Evolutionary conservation across 495 filamentous ascomycete genomes (phyloP), one percentile per base, ranked within the genome.

Genomic region (Amniculicola lignicola): DNA sequence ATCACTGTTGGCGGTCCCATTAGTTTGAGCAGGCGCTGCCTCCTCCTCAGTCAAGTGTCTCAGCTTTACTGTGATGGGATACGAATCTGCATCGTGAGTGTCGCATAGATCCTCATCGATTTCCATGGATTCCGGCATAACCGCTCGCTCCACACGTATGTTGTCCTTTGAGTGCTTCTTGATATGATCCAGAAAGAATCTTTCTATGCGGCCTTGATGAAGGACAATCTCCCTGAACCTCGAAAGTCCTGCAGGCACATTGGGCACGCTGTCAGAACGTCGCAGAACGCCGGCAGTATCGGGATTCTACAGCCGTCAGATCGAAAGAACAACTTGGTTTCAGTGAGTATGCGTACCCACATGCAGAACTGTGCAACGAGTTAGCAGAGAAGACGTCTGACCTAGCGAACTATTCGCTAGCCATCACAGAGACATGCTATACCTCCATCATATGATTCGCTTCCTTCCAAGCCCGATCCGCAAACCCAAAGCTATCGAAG

Each of bases 401-500:
- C n/a, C n/a, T n/a, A n/a, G n/a, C n/a, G n/a, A n/a, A n/a, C n/a
- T n/a, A n/a, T n/a, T n/a, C n/a, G n/a, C n/a, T n/a, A n/a, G n/a
- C n/a, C n/a, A n/a, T n/a, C n/a, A n/a, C n/a, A n/a, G n/a, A n/a
- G n/a, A n/a, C n/a, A n/a, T n/a, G n/a, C n/a, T 33, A 9, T n/a
- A 62, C 59, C 52, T 62, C 59, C 33, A 62, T 51, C 52, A 62
- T 75, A 51, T 80, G 74, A 62, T 81, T 77, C 7, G 75, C 72
- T 55, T 87, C 84, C 35, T 82, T 79, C 72, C 75, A 78, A 5
- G 76, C 77, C 14, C 78, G 73, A 50, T 86, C 78, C 2, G 71
- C 78, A 49, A 87, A 78, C 4, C 81, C 83, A 59, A 87, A 81
- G 50, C 79, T 81, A 48, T 88, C 84, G 21, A 87, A 80, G 12